Evolutionary conservation across 2,329 filamentous ascomycete species (phyloP).

Genomic region (Claviceps monticola): DNA sequence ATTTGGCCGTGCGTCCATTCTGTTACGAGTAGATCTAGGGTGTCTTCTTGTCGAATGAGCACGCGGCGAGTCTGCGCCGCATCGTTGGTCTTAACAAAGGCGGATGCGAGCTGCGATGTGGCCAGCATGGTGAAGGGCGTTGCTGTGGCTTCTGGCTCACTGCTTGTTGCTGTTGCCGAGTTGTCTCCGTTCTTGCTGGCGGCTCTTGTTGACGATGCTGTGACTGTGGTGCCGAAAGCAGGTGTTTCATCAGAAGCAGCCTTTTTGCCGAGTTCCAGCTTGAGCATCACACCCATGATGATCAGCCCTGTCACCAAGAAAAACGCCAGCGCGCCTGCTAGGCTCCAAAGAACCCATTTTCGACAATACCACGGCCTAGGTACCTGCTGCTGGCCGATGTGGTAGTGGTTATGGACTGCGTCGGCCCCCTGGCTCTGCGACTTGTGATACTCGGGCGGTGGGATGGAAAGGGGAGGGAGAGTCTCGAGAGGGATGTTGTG

Average conservation of each 20-base stretch:
- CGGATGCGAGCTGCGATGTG: constrained; percentile 9
- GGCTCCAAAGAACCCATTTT: constrained; percentile 5
- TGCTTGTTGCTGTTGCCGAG: background rate
- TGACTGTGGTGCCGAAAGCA: background rate
- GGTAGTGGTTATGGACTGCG: constrained; percentile 10
- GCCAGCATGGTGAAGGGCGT: constrained; percentile 6
- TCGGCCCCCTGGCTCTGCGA: constrained; percentile 1
- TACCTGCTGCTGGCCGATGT: constrained; percentile 1
- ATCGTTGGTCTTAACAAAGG: constrained; percentile 2
- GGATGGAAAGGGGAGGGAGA: background rate
- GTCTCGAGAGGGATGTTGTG: background rate
- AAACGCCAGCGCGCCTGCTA: constrained; percentile 1
- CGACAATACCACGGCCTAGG: constrained; percentile 8
- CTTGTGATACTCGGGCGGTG: constrained; percentile 3
- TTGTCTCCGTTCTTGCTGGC: background rate
- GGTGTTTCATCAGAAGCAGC: background rate
- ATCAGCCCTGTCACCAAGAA: constrained; percentile 3
- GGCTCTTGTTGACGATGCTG: background rate
- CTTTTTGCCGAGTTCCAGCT: constrained; percentile 3
- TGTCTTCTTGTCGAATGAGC: constrained; percentile 12
- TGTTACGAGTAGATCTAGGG: constrained; percentile 8
- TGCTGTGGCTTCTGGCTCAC: background rate
- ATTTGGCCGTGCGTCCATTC: constrained; percentile 5
- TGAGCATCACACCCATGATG: constrained; percentile 10
- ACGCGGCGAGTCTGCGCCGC: constrained; percentile 5